A percentile compares a stretch with the other conserved stretches of the same genome.
These are phyloP conservation scores for Themeda triandra DNA, from an alignment of 176 grass and related monocot species.

Conservation along the genomic window DNA sequence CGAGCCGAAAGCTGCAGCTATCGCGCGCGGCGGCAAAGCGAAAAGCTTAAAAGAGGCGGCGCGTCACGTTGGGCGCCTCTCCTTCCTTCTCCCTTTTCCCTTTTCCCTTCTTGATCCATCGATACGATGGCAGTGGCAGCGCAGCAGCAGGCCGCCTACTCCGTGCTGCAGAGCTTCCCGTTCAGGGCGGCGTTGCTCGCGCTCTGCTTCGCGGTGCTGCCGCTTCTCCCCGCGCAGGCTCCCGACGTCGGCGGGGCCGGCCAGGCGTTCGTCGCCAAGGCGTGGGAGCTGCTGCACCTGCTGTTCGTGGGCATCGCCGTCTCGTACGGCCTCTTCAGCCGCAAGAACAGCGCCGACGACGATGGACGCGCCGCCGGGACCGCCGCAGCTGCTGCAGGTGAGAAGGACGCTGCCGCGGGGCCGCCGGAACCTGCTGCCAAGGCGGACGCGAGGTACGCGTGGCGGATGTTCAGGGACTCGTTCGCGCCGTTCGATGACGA, in stretches of 20 bases:
- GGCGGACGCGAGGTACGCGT: slow-evolving; percentile 57
- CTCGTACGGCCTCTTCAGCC: slow-evolving; percentile 92
- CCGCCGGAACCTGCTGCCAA: not conserved
- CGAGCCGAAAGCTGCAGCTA: not conserved
- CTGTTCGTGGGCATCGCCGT: slow-evolving; percentile 84
- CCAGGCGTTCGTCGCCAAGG: slow-evolving; percentile 64
- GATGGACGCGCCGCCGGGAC: not conserved
- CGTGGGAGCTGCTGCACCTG: slow-evolving; percentile 84
- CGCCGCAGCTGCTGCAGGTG: not conserved
- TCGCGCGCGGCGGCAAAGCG: slow-evolving; percentile 13
- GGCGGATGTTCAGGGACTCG: slow-evolving; percentile 54
- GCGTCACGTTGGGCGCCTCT: slow-evolving; percentile 9
- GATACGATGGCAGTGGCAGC: slow-evolving; percentile 73
- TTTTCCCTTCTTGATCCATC: not conserved
- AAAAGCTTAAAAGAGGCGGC: slow-evolving; percentile 27
- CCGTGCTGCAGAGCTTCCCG: slow-evolving; percentile 51
- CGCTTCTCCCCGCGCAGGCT: slow-evolving; percentile 54
- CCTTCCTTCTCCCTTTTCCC: not conserved
- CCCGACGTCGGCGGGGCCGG: slow-evolving; percentile 18
- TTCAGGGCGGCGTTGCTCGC: slow-evolving; percentile 59
- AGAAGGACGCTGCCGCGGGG: slow-evolving; percentile 10
- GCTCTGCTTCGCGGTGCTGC: slow-evolving; percentile 57
- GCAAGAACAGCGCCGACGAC: slow-evolving; percentile 51
- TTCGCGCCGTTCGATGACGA: slow-evolving; percentile 50
- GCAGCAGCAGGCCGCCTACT: slow-evolving; percentile 25